phyloP scores from a whole-genome alignment of 768 basidiomycete genomes.

The Lyophyllum decastes region DNA sequence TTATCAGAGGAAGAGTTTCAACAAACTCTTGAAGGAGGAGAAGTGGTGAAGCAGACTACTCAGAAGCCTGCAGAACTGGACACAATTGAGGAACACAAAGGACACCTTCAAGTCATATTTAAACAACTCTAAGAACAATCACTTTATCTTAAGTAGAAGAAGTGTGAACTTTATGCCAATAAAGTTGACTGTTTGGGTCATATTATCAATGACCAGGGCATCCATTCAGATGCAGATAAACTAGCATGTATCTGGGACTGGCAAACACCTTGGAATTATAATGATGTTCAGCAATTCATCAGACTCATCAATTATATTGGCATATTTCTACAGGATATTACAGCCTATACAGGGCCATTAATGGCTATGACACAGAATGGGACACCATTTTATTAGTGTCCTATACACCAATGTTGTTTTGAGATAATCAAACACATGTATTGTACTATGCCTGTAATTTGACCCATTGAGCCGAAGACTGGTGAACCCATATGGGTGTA shows the following conservation, averaged over 20 bases:
- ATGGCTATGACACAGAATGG: conserved; percentile 5
- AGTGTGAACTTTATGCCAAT: too few species aligned
- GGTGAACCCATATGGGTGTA: conserved; percentile 7
- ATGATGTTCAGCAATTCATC: too few species aligned
- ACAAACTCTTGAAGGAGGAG: conserved; percentile 1
- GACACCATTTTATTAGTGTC: neutral
- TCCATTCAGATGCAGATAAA: too few species aligned
- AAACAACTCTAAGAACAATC: neutral
- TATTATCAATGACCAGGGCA: too few species aligned
- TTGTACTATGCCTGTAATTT: neutral
- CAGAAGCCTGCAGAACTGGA: neutral
- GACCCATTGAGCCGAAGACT: neutral
- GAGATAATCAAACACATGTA: conserved; percentile 10
- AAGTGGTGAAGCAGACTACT: neutral
- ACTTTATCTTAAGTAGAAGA: too few species aligned
- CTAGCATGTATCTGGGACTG: too few species aligned
- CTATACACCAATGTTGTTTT: neutral
- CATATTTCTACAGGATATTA: conserved; percentile 1
- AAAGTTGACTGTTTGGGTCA: too few species aligned
- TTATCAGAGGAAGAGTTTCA: neutral
- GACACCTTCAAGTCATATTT: neutral
- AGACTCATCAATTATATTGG: too few species aligned
- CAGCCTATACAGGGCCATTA: conserved; percentile 1
- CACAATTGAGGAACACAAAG: conserved; percentile 2
- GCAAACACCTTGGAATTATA: too few species aligned